Evolutionary conservation across 2,329 filamentous ascomycete species (phyloP).

Genomic region (Xylariaceae sp.): DNA sequence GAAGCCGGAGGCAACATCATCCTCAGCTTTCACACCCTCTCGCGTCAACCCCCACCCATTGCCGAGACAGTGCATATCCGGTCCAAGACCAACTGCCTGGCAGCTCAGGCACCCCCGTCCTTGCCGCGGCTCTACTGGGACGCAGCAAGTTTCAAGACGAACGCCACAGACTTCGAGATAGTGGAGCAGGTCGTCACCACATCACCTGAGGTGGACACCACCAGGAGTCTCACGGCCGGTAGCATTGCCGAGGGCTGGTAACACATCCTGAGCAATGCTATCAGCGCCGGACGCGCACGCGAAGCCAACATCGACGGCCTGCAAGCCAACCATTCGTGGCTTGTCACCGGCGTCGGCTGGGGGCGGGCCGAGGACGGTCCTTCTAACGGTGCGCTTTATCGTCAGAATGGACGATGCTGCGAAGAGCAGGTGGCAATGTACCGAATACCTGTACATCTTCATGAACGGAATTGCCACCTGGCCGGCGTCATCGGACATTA

Average conservation of each 20-base stretch:
- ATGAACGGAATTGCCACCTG: slow-evolving; percentile 28
- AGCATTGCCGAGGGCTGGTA: slow-evolving; percentile 33
- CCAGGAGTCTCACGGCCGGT: slow-evolving; percentile 26
- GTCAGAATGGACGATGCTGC: slow-evolving; percentile 22
- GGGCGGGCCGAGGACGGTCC: slow-evolving; percentile 25
- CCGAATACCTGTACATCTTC: slow-evolving; percentile 25
- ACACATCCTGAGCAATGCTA: slow-evolving; percentile 31
- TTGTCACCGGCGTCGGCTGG: slow-evolving; percentile 30
- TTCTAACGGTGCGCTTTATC: slow-evolving; percentile 22
- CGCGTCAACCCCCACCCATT: slow-evolving; percentile 26
- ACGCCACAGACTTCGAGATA: slow-evolving; percentile 23
- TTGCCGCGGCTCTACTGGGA: slow-evolving; percentile 30
- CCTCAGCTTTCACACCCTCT: slow-evolving; percentile 29
- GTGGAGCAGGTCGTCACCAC: slow-evolving; percentile 25
- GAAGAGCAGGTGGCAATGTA: slow-evolving; percentile 17
- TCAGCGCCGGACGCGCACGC: slow-evolving; percentile 24
- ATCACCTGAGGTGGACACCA: slow-evolving; percentile 26
- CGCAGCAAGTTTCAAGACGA: slow-evolving; percentile 29
- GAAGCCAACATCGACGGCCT: slow-evolving; percentile 34
- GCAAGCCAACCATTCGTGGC: slow-evolving; percentile 31
- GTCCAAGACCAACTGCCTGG: slow-evolving; percentile 24
- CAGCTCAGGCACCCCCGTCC: slow-evolving; percentile 19
- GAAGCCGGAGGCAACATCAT: slow-evolving; percentile 27
- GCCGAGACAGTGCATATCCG: slow-evolving; percentile 28
- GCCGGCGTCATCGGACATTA: slow-evolving; percentile 28